phyloP scores from a whole-genome alignment of 345 rosid species.

The Microcos paniculata region DNA sequence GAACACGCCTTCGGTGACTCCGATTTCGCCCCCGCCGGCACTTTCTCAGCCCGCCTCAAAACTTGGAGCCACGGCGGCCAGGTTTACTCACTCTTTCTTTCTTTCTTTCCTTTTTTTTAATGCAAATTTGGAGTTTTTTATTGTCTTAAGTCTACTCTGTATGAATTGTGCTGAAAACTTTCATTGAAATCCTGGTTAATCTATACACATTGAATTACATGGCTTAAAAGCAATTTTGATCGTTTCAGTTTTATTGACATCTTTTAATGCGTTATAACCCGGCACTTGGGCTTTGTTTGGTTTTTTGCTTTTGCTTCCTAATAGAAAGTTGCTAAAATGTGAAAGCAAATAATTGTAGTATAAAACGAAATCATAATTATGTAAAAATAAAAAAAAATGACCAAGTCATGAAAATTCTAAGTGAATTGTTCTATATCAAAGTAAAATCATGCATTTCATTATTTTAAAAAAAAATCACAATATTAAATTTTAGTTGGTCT shows the following conservation, averaged over 20 bases:
- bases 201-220: not conserved
- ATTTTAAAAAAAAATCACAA: not conserved
- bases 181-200: not conserved
- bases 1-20: slow-evolving; percentile 94
- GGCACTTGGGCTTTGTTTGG: not conserved
- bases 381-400: too few species aligned
- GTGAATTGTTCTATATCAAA: not conserved
- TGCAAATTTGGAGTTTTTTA: not conserved
- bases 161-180: not conserved
- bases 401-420: too few species aligned
- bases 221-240: not conserved
- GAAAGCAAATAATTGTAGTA: not conserved
- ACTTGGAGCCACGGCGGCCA: slow-evolving; percentile 79
- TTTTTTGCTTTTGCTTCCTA: too few species aligned
- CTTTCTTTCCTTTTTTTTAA: not conserved
- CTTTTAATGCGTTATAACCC: not conserved
- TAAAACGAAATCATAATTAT: too few species aligned
- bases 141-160: not conserved
- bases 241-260: not conserved
- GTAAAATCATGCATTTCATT: not conserved
- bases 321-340: not conserved
- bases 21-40: slow-evolving; percentile 75
- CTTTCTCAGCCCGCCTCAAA: slow-evolving; percentile 93
- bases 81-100: slow-evolving; percentile 32
- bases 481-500: too few species aligned